A percentile compares a stretch with the other conserved stretches of the same genome.
Evolutionary conservation across 2,329 filamentous ascomycete genomes (phyloP).

Genomic region (Raffaelea arxii): DNA sequence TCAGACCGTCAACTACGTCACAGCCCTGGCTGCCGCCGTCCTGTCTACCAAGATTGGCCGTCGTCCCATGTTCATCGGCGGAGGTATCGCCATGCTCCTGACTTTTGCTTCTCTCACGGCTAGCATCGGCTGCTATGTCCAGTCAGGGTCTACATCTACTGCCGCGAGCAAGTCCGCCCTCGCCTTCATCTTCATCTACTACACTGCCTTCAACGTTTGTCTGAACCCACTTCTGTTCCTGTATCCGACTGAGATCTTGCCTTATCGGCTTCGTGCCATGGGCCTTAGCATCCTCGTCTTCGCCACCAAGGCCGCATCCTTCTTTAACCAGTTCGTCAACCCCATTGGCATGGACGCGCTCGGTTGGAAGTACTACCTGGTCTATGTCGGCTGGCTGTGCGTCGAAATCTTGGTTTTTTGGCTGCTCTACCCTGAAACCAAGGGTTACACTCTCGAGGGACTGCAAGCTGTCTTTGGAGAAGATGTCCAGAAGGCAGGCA

Average conservation of each 20-base stretch:
- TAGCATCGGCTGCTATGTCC: too few species aligned
- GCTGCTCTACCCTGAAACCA: constrained; percentile 44
- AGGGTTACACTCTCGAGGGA: constrained; percentile 49
- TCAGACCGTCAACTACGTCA: constrained; percentile 23
- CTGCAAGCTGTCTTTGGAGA: too few species aligned
- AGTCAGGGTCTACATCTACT: too few species aligned
- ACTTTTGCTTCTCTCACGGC: too few species aligned
- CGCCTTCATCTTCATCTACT: constrained; percentile 34
- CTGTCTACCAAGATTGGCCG: constrained; percentile 25
- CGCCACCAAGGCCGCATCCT: not conserved
- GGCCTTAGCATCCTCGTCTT: not conserved
- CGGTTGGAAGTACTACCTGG: constrained; percentile 40
- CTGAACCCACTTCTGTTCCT: not conserved
- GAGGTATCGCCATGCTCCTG: too few species aligned
- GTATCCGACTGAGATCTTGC: too few species aligned
- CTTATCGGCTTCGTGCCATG: too few species aligned
- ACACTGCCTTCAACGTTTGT: constrained; percentile 16
- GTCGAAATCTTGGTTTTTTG: constrained; percentile 34
- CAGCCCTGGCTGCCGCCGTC: constrained; percentile 23
- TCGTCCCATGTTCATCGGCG: constrained; percentile 27
- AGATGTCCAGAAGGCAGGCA: too few species aligned
- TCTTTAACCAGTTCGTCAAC: constrained; percentile 21
- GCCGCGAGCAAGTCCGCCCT: too few species aligned
- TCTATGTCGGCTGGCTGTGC: constrained; percentile 14
- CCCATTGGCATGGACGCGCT: constrained; percentile 39